phyloP scores from a whole-genome alignment of 2,329 filamentous ascomycete genomes.

The Pseudopithomyces maydicus region DNA sequence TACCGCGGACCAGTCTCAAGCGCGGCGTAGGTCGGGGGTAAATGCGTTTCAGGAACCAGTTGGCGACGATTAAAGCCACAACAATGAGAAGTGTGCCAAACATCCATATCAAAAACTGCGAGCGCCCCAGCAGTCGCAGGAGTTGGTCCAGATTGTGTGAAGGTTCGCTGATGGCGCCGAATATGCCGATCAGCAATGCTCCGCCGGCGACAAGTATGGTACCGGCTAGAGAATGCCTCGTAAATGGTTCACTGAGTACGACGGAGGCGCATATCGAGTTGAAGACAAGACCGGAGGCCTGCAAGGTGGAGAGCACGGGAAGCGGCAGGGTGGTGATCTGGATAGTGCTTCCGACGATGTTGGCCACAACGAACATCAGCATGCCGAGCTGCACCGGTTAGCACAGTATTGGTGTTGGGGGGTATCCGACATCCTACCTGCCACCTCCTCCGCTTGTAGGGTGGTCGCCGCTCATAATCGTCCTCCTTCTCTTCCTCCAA shows the following conservation, averaged over 20 bases:
- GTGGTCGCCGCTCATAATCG: conserved; percentile 79
- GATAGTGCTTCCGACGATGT: conserved; percentile 91
- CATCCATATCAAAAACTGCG: conserved; percentile 89
- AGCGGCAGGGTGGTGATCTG: conserved; percentile 96
- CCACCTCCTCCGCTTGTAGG: conserved; percentile 90
- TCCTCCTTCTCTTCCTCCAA: conserved; percentile 91
- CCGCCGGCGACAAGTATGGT: conserved; percentile 86
- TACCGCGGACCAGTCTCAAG: conserved; percentile 77
- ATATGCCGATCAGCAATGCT: conserved; percentile 89
- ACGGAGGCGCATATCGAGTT: conserved; percentile 97
- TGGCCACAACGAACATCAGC: conserved; percentile 95
- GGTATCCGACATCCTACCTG: conserved; percentile 60
- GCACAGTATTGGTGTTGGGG: conserved; percentile 2
- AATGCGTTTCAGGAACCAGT: conserved; percentile 44
- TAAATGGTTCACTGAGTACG: conserved; percentile 92
- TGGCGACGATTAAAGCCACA: conserved; percentile 64
- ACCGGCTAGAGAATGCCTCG: conserved; percentile 86
- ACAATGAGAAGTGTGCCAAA: conserved; percentile 76
- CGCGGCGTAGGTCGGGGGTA: conserved; percentile 59
- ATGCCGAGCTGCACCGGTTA: conserved; percentile 69
- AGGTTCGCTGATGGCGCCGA: conserved; percentile 91
- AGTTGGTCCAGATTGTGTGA: conserved; percentile 87
- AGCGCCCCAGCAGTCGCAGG: conserved; percentile 72
- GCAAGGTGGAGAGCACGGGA: conserved; percentile 90
- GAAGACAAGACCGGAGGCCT: conserved; percentile 95